A percentile compares a stretch with the other conserved stretches of the same genome.
Evolutionary conservation across 768 basidiomycete species (phyloP).

Genomic region (Trametes cinnabarina): DNA sequence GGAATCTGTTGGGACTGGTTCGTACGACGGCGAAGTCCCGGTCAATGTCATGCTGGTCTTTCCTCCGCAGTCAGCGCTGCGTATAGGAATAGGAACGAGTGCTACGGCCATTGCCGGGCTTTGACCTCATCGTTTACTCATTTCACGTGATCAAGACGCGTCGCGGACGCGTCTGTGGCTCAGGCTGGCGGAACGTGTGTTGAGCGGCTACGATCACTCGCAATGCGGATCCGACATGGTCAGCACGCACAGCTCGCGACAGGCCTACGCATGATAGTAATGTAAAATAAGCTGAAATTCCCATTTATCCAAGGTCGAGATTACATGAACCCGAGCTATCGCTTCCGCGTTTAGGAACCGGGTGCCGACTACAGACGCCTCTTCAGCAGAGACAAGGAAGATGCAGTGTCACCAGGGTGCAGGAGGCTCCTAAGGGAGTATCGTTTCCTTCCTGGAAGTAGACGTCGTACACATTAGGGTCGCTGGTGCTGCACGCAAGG

Average conservation of each 20-base stretch:
- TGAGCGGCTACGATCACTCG: background rate
- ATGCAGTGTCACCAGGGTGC: slow-evolving; percentile 32
- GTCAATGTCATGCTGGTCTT: slow-evolving; percentile 1
- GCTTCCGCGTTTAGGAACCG: background rate
- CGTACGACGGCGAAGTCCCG: slow-evolving; percentile 25
- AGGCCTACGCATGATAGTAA: too few species aligned
- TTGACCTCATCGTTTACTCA: slow-evolving; percentile 10
- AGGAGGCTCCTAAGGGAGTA: slow-evolving; percentile 33
- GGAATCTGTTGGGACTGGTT: slow-evolving; percentile 31
- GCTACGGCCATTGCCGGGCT: slow-evolving; percentile 13
- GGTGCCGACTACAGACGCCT: background rate
- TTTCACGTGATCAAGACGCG: slow-evolving; percentile 17
- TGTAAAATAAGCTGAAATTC: too few species aligned
- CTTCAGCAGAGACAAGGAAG: slow-evolving; percentile 33
- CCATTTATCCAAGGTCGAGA: too few species aligned
- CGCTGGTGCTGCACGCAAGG: slow-evolving; percentile 47
- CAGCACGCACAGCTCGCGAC: too few species aligned
- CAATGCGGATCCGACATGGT: too few species aligned
- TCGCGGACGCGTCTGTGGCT: slow-evolving; percentile 9
- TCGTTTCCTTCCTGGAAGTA: slow-evolving; percentile 54
- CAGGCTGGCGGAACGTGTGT: background rate
- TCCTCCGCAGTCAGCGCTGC: slow-evolving; percentile 3
- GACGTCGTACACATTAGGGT: slow-evolving; percentile 41
- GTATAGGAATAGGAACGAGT: background rate
- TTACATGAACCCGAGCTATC: too few species aligned